phyloP scores from a whole-genome alignment of 2,329 filamentous ascomycete genomes.

The Zasmidium angulare region DNA sequence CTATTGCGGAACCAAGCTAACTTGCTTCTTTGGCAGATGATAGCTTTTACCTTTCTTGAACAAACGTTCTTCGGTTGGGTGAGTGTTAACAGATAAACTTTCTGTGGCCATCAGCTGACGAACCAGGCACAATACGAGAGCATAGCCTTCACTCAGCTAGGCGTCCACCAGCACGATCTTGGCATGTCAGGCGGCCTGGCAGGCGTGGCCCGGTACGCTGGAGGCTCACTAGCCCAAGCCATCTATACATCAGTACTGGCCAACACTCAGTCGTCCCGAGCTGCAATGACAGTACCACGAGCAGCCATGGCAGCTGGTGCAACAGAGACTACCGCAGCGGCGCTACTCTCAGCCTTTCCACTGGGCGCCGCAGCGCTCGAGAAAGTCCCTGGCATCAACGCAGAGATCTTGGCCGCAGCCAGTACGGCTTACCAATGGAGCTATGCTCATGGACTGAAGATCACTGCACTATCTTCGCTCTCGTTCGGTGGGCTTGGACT shows the following conservation, averaged over 20 bases:
- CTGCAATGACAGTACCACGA: conserved; percentile 6
- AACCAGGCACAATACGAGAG: conserved; percentile 44
- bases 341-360: conserved; percentile 10
- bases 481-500: conserved; percentile 14
- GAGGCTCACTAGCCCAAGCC: conserved; percentile 13
- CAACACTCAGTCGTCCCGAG: conserved; percentile 13
- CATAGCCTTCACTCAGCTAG: conserved; percentile 52
- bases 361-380: conserved; percentile 6
- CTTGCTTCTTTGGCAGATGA: conserved; percentile 35
- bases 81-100: neutral
- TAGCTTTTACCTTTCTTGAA: conserved; percentile 49
- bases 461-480: conserved; percentile 15
- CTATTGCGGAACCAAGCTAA: neutral
- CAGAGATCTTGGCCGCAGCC: conserved; percentile 11
- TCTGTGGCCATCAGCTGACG: neutral
- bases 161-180: conserved; percentile 51
- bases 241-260: conserved; percentile 16
- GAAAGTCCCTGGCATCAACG: conserved; percentile 6
- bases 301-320: conserved; percentile 11
- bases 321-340: conserved; percentile 2
- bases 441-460: conserved; percentile 15
- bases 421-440: conserved; percentile 12
- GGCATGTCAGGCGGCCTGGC: conserved; percentile 47
- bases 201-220: conserved; percentile 42
- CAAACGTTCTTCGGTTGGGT: conserved; percentile 48